These are phyloP conservation scores for Pseudocercospora musae DNA, from an alignment of 2,329 filamentous ascomycete genomes.

Conservation along the genomic window DNA sequence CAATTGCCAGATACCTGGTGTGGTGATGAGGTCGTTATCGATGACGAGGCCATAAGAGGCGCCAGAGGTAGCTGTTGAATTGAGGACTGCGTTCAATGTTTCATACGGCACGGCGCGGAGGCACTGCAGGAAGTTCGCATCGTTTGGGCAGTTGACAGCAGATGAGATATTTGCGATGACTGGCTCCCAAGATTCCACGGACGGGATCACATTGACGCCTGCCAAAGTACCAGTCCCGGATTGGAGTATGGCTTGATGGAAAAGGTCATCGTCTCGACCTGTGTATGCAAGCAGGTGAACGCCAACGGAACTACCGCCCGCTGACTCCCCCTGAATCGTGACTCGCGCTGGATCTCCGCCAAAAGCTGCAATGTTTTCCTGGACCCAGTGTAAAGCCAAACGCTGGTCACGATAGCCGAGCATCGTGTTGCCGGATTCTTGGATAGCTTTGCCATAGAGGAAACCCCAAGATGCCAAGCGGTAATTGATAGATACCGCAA, in stretches of 20 bases:
- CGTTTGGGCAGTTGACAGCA: constrained; percentile 21
- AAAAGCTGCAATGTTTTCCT: constrained; percentile 32
- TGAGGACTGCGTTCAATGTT: constrained; percentile 26
- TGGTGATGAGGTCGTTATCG: constrained; percentile 29
- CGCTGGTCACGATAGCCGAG: constrained; percentile 34
- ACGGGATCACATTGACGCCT: constrained; percentile 31
- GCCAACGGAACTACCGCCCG: constrained; percentile 46
- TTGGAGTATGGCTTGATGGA: constrained; percentile 52
- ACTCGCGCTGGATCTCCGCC: constrained; percentile 28
- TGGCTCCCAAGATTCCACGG: constrained; percentile 24
- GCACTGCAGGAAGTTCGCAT: constrained; percentile 37
- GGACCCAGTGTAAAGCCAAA: constrained; percentile 44
- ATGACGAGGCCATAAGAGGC: constrained; percentile 24
- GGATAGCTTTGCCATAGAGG: constrained; percentile 53
- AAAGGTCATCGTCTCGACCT: constrained; percentile 54
- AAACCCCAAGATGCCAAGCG: constrained; percentile 68
- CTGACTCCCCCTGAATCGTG: constrained; percentile 28
- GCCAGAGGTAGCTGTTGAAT: constrained; percentile 22
- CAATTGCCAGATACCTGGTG: constrained; percentile 20
- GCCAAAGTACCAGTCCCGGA: constrained; percentile 37
- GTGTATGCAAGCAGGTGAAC: constrained; percentile 54
- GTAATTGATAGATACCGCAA: constrained; percentile 61
- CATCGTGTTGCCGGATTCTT: constrained; percentile 52
- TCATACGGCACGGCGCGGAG: constrained; percentile 23
- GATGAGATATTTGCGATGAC: constrained; percentile 29